Conservation (phyloP, 73 alveolate species). For the Paramecium sexaurelia region DNA sequence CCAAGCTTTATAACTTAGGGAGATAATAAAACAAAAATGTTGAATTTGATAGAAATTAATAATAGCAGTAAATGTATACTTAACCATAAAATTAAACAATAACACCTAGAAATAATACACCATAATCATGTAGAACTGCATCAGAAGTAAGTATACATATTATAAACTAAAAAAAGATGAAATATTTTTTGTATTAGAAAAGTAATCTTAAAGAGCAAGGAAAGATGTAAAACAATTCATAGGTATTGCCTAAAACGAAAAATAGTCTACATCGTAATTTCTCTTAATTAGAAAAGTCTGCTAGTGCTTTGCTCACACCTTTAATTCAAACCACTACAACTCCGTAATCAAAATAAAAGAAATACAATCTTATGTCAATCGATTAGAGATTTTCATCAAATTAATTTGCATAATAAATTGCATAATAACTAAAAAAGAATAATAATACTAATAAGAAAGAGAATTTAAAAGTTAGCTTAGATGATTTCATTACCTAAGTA, state of each 20-base stretch:
- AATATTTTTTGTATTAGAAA: conserved; percentile 9
- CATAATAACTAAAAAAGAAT: conserved; percentile 3
- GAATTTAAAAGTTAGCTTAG: neutral
- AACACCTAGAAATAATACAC: conserved; percentile 45
- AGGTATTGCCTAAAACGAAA: neutral
- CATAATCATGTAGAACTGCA: conserved; percentile 42
- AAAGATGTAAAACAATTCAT: neutral
- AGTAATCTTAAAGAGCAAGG: neutral
- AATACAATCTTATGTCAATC: conserved; percentile 25
- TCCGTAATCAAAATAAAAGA: neutral
- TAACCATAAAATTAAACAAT: neutral
- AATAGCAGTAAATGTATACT: neutral
- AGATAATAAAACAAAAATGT: neutral
- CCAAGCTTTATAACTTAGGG: neutral
- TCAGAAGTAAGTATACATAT: neutral
- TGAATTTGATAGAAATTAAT: neutral
- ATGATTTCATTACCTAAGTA: conserved; percentile 11
- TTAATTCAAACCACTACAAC: neutral
- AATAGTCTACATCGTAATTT: neutral
- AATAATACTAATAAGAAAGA: neutral
- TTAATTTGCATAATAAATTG: neutral
- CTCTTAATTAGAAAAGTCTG: neutral
- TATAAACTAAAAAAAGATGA: neutral
- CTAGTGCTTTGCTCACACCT: neutral
- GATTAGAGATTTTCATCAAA: conserved; percentile 12